phyloP scores from a whole-genome alignment of 257 asterid species.

The Verbena officinalis region DNA sequence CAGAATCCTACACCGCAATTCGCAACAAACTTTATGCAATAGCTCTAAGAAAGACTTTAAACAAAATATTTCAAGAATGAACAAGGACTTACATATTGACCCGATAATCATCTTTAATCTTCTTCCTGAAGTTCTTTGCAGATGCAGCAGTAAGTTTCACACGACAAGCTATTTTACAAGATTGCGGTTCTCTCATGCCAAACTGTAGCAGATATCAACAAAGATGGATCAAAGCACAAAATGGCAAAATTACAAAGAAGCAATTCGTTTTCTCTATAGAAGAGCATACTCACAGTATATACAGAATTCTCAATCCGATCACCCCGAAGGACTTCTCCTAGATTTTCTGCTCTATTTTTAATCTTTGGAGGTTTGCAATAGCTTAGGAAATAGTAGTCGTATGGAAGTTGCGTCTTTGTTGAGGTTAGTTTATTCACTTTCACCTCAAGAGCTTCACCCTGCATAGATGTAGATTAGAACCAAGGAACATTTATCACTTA shows the following conservation, averaged over 20 bases:
- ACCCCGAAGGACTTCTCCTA: slow-evolving; percentile 61
- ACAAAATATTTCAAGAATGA: background rate
- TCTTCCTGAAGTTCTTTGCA: slow-evolving; percentile 42
- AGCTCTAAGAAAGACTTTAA: background rate
- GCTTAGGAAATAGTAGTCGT: slow-evolving; percentile 52
- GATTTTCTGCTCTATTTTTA: slow-evolving; percentile 47
- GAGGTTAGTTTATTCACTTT: slow-evolving; percentile 62
- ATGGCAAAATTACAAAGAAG: background rate
- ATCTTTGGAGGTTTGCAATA: slow-evolving; percentile 51
- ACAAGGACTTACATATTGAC: slow-evolving; percentile 48
- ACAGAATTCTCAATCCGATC: slow-evolving; percentile 59
- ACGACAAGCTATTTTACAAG: slow-evolving; percentile 50
- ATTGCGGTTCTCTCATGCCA: slow-evolving; percentile 45
- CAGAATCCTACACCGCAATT: slow-evolving; percentile 40
- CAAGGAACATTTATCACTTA: background rate
- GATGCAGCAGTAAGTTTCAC: slow-evolving; percentile 40
- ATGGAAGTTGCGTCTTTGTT: slow-evolving; percentile 54
- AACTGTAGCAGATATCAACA: slow-evolving; percentile 37
- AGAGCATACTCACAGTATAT: slow-evolving; percentile 43
- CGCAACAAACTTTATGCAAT: background rate
- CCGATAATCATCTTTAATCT: slow-evolving; percentile 50
- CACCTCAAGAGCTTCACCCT: slow-evolving; percentile 60
- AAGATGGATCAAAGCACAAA: background rate
- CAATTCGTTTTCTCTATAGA: background rate
- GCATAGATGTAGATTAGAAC: slow-evolving; percentile 9